A percentile compares a stretch with the other conserved stretches of the same genome.
Evolutionary conservation across 2,329 filamentous ascomycete genomes (phyloP).

Genomic region (Stemphylium vesicarium): DNA sequence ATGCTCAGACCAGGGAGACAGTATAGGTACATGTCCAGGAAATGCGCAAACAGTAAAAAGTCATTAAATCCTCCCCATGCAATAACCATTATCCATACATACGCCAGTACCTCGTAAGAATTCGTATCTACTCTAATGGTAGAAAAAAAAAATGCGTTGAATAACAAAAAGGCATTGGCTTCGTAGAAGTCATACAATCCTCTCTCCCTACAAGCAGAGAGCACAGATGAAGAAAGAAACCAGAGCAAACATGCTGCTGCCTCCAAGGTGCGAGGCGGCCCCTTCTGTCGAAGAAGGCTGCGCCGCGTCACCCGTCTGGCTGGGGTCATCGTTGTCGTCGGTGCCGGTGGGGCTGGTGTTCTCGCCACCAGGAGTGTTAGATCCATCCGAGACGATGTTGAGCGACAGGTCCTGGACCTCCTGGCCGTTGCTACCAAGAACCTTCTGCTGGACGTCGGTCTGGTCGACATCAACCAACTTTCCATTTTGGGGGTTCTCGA

Average conservation of each 20-base stretch:
- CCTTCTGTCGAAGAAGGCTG: conserved; percentile 27
- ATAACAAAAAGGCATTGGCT: neutral
- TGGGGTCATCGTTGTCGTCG: neutral
- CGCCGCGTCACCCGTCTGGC: conserved; percentile 16
- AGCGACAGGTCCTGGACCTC: conserved; percentile 70
- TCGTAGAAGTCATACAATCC: neutral
- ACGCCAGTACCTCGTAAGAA: neutral
- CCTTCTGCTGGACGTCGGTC: conserved; percentile 62
- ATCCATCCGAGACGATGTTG: conserved; percentile 57
- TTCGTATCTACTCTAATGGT: neutral
- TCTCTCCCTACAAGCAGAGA: conserved; percentile 2
- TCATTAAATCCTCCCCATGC: neutral
- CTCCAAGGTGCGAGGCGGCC: conserved; percentile 6
- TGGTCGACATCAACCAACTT: conserved; percentile 64
- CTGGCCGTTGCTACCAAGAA: conserved; percentile 63
- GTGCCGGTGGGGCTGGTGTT: conserved; percentile 27
- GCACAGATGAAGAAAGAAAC: conserved; percentile 4
- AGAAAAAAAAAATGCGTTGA: neutral
- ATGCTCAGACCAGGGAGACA: neutral
- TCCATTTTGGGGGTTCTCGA: conserved; percentile 65
- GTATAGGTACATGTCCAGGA: neutral
- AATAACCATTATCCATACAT: neutral
- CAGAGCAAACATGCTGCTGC: conserved; percentile 2
- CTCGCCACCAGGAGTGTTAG: conserved; percentile 61
- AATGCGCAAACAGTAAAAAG: neutral